Base-by-base conservation (phyloP, 148 eudicot genomes). In the Fallopia convolvulus region DNA sequence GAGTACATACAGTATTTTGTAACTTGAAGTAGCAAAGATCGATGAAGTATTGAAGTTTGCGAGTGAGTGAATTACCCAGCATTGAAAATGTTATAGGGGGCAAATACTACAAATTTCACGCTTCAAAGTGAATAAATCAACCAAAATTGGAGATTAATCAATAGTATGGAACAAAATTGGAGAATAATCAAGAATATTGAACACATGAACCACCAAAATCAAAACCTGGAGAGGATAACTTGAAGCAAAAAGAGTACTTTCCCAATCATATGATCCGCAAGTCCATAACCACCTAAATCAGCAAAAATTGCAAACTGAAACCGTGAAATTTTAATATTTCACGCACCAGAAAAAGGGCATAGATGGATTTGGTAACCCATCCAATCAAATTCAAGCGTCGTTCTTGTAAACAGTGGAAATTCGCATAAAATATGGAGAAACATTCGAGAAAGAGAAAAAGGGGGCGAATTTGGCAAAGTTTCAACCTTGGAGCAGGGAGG, bases 11-110 rank as follows among this genome's bases (percentile, higher is more conserved):
- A n/a, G n/a, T n/a, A n/a, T n/a, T 63, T 8, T 63, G 41, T 48
- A 70, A 71, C 39, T 36, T 36, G 39, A 36, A 36, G 39, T 36
- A 36, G 39, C 39, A 36, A 36, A 3, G 39, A 36, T 36, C 39
- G 39, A 36, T 36, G 39, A 36, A 26, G 30, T 26, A 26, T 26
- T 26, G 30, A 26, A 36, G 39, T 36, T 36, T 36, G 39, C 2
- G 39, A 36, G 39, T 36, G 3, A 36, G 39, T 36, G 39, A 33
- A 33, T 80, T 85, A 94, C 99, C 99, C 97, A 50, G 99, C 99
- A 85, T 94, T 94, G 81, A 94, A 94, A 40, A 94, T 94, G 81
- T 92, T 94, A 7, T 96, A 97, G 32, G 99, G 99, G 42, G 92
- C 66, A 79, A n/a, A 33, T 30, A 3, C 7, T 41, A 74, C 21